Conservation (phyloP, 108 stramenopile genomes). For the Cyclotella baltica region DNA sequence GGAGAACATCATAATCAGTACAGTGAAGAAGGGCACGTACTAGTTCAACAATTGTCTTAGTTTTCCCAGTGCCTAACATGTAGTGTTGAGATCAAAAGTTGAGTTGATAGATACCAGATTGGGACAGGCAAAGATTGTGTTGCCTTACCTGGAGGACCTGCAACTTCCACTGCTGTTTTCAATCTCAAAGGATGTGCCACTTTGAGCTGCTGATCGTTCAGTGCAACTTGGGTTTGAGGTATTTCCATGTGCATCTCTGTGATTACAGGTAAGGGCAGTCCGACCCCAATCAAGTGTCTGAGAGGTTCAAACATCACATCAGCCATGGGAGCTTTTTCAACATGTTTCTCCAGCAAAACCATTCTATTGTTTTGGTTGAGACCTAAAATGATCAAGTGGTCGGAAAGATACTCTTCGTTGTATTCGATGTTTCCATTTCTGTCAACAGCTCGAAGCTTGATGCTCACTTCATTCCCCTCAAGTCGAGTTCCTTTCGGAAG, state of each 20-base stretch:
- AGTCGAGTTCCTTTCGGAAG: constrained; percentile 17
- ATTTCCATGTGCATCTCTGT: constrained; percentile 25
- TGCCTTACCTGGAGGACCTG: constrained; percentile 55
- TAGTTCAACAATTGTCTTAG: constrained; percentile 59
- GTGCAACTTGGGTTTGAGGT: constrained; percentile 27
- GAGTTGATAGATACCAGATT: background rate
- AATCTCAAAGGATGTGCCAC: constrained; percentile 55
- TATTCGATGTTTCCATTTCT: constrained; percentile 15
- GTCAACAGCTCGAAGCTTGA: constrained; percentile 7
- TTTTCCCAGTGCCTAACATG: constrained; percentile 53
- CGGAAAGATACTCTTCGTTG: background rate
- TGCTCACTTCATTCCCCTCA: constrained; percentile 23
- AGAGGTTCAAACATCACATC: constrained; percentile 50
- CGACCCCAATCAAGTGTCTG: constrained; percentile 45
- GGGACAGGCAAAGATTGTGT: background rate
- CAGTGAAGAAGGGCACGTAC: constrained; percentile 51
- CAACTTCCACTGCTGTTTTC: constrained; percentile 63
- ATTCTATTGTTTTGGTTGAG: constrained; percentile 55
- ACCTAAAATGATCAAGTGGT: constrained; percentile 31
- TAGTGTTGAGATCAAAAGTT: background rate
- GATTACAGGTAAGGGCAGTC: constrained; percentile 29
- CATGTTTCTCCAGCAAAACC: constrained; percentile 47
- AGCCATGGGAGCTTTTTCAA: constrained; percentile 3
- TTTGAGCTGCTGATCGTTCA: constrained; percentile 53
- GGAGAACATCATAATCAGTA: constrained; percentile 46